Percentiles rank a stretch among this genome's conserved stretches.
phyloP scores from a whole-genome alignment of 2,329 filamentous ascomycete species.

The Claviceps arundinis region DNA sequence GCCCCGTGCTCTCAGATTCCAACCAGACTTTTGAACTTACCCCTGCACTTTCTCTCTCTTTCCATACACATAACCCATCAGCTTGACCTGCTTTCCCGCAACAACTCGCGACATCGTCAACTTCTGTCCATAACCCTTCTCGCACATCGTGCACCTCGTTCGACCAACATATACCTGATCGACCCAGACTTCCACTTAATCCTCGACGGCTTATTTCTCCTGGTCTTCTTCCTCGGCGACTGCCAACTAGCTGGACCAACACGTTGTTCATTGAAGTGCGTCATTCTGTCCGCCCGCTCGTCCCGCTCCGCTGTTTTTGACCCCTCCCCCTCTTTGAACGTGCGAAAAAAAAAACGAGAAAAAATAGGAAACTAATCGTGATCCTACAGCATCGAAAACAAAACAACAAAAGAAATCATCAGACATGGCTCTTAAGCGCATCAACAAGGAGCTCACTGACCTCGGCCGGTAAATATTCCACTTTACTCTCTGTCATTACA shows the following conservation, averaged over 20 bases:
- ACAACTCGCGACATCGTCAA: not conserved
- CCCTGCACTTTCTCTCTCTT: conserved; percentile 6
- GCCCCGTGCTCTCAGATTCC: conserved; percentile 3
- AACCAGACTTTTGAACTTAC: not conserved
- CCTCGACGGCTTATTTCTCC: not conserved
- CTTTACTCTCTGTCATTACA: conserved; percentile 7
- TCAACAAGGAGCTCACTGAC: conserved; percentile 88
- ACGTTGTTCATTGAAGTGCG: conserved; percentile 15
- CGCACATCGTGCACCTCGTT: conserved; percentile 1
- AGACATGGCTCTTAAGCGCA: conserved; percentile 77
- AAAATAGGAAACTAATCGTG: conserved; percentile 12
- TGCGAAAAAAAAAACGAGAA: not conserved
- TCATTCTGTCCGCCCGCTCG: conserved; percentile 9
- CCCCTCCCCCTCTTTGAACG: conserved; percentile 1
- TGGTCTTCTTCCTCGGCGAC: conserved; percentile 6
- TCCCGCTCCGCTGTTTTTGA: conserved; percentile 1
- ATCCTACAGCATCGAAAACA: conserved; percentile 11
- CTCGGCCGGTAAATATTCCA: conserved; percentile 60
- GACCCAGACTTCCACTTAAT: not conserved
- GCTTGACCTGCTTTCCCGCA: conserved; percentile 1
- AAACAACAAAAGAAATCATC: conserved; percentile 20
- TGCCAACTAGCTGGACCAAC: conserved; percentile 3
- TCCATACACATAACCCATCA: conserved; percentile 5
- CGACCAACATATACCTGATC: not conserved
- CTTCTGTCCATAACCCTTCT: not conserved